phyloP scores from a whole-genome alignment of 495 filamentous ascomycete species.

The Eremomyces bilateralis region DNA sequence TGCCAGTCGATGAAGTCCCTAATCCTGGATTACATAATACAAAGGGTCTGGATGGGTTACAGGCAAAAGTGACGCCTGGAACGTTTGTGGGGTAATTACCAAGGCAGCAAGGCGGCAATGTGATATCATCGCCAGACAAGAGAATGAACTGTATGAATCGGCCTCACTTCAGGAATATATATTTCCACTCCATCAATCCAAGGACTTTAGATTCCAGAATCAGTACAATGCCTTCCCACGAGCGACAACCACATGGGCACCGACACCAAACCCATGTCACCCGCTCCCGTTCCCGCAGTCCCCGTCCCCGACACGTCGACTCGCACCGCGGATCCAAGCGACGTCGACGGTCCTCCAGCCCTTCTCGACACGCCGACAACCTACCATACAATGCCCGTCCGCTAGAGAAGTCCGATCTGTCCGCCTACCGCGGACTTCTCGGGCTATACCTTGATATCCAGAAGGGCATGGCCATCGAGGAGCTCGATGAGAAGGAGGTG shows the following conservation, averaged over 20 bases:
- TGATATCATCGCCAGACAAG: too few relatives aligned
- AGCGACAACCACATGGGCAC: constrained; percentile 7
- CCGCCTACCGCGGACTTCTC: constrained; percentile 46
- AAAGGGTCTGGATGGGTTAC: too few relatives aligned
- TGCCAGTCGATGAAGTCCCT: too few relatives aligned
- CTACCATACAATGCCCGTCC: background rate
- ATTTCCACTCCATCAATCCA: too few relatives aligned
- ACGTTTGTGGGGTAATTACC: too few relatives aligned
- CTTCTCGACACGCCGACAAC: background rate
- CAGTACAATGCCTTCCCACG: constrained; percentile 2
- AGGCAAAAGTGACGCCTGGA: too few relatives aligned
- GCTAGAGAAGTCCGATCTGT: constrained; percentile 34
- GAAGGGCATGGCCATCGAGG: constrained; percentile 44
- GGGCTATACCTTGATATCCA: constrained; percentile 78
- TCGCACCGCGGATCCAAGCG: background rate
- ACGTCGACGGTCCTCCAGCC: background rate
- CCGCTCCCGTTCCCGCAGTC: background rate
- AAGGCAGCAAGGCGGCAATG: too few relatives aligned
- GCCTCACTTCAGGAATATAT: too few relatives aligned
- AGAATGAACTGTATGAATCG: too few relatives aligned
- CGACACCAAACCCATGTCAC: constrained; percentile 6
- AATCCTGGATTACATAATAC: too few relatives aligned
- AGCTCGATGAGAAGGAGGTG: constrained; percentile 44
- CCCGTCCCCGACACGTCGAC: background rate
- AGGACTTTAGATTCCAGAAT: too few relatives aligned